These are phyloP conservation scores for Phialophora chinensis DNA, from an alignment of 2,329 filamentous ascomycete species.

Conservation along the genomic window DNA sequence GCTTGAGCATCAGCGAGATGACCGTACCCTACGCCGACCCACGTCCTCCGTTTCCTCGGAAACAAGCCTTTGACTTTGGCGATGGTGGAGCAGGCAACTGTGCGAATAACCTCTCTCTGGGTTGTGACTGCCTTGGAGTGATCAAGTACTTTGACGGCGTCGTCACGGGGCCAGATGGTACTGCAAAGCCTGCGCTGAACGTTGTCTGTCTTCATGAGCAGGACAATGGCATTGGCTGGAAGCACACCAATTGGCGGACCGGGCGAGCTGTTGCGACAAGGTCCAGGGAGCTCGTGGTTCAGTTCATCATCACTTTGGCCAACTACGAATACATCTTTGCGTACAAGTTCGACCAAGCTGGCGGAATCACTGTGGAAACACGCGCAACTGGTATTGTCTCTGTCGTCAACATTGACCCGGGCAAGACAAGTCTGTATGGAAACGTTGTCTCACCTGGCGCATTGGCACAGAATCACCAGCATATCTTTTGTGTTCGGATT, in stretches of 20 bases:
- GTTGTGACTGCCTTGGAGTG: conserved; percentile 71
- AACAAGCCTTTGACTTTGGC: conserved; percentile 75
- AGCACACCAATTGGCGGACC: conserved; percentile 73
- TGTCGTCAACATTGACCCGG: conserved; percentile 64
- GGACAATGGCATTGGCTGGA: conserved; percentile 72
- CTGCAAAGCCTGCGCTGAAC: conserved; percentile 59
- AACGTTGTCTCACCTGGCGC: conserved; percentile 69
- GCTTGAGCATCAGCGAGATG: conserved; percentile 72
- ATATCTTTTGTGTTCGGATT: conserved; percentile 69
- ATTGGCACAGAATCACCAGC: conserved; percentile 72
- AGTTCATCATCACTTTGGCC: conserved; percentile 71
- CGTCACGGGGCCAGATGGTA: conserved; percentile 60
- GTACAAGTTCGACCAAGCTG: conserved; percentile 69
- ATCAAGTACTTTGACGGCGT: conserved; percentile 70
- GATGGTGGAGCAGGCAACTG: conserved; percentile 70
- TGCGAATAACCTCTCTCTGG: conserved; percentile 70
- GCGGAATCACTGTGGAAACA: conserved; percentile 65
- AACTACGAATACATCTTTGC: conserved; percentile 75
- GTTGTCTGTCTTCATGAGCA: conserved; percentile 73
- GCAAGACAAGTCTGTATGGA: conserved; percentile 61
- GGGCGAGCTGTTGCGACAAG: conserved; percentile 66
- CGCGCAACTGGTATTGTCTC: conserved; percentile 71
- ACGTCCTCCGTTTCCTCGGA: conserved; percentile 68
- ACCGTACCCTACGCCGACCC: conserved; percentile 72
- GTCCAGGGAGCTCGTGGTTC: conserved; percentile 67